Evolutionary conservation across 306 rosid species (phyloP), one percentile per base, ranked within the genome.

Genomic region (Dryas drummondii): DNA sequence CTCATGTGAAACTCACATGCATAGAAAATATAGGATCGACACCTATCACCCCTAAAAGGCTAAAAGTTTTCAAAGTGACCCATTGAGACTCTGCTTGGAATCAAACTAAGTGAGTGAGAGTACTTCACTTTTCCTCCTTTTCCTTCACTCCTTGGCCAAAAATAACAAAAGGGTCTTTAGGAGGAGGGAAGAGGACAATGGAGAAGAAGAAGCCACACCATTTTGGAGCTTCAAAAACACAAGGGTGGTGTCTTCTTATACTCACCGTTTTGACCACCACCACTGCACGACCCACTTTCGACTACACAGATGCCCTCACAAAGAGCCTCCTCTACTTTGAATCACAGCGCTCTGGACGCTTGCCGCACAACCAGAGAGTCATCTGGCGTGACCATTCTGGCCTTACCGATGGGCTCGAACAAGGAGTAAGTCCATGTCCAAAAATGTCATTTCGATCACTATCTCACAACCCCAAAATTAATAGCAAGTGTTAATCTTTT

Each of bases 331-430:
- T 94, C 47, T 94, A 94, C 84, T 94, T 94, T 70, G 98, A 94
- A 82, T 91, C 96, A 7, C 98, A 94, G 47, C 96, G 98, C 40
- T 94, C 98, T 6, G 98, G 98, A 32, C 84, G 98, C 56, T 53
- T 94, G 6, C 98, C 98, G 60, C 82, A 94, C 82, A 94, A 90
- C 80, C 98, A 94, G 78, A 86, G 98, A n/a, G 96, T 90, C 75
- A 55, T 83, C 16, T 94, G 98, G 98, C 91, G 98, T 3, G 88
- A 86, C 84, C 93, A 94, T 80, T 94, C 98, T 67, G 98, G 96
- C 84, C 98, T 94, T 86, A 91, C 94, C 68, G 98, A 94, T 75
- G 98, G 98, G 27, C 76, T 94, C 2, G 97, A 91, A 48, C 93
- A 94, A 87, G 98, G 93, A 84, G 97, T 94, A 16, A 73, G 88